These are phyloP conservation scores for Hypericum perforatum DNA, from an alignment of 345 rosid species.

Conservation along the genomic window DNA sequence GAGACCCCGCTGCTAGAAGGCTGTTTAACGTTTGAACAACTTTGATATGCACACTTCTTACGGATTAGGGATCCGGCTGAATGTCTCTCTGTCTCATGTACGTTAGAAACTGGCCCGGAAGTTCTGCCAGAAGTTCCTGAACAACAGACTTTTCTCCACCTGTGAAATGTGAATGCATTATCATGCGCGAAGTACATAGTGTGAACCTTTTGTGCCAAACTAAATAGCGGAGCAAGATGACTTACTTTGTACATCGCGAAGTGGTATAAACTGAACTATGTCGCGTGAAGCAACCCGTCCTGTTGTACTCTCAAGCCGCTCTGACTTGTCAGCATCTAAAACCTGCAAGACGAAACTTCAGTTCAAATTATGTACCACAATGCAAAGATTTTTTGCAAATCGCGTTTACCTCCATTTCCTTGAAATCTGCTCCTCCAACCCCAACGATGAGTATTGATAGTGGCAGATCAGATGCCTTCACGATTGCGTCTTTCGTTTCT, in stretches of 20 bases:
- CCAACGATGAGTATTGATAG: slow-evolving; percentile 87
- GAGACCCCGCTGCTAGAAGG: not conserved
- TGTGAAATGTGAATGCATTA: slow-evolving; percentile 22
- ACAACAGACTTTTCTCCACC: slow-evolving; percentile 73
- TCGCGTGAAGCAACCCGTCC: slow-evolving; percentile 92
- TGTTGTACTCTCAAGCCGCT: slow-evolving; percentile 66
- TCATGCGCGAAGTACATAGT: not conserved
- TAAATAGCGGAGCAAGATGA: not conserved
- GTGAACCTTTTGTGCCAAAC: too few relatives aligned
- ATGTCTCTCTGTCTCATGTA: slow-evolving; percentile 65
- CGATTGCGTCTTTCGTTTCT: slow-evolving; percentile 87
- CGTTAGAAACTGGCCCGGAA: slow-evolving; percentile 74
- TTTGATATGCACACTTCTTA: slow-evolving; percentile 22
- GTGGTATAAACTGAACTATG: slow-evolving; percentile 85
- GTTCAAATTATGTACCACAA: too few relatives aligned
- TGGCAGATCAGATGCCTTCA: slow-evolving; percentile 88
- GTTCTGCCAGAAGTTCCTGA: slow-evolving; percentile 72
- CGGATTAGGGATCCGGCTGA: slow-evolving; percentile 35
- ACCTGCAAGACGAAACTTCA: slow-evolving; percentile 25
- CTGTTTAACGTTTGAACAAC: slow-evolving; percentile 9
- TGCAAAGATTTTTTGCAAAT: not conserved
- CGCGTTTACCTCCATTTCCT: slow-evolving; percentile 85
- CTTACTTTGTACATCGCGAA: slow-evolving; percentile 72
- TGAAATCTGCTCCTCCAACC: slow-evolving; percentile 98
- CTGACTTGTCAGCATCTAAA: slow-evolving; percentile 86